Conservation (phyloP, 2,329 filamentous ascomycete species). For the Calcarisporium arbuscula region DNA sequence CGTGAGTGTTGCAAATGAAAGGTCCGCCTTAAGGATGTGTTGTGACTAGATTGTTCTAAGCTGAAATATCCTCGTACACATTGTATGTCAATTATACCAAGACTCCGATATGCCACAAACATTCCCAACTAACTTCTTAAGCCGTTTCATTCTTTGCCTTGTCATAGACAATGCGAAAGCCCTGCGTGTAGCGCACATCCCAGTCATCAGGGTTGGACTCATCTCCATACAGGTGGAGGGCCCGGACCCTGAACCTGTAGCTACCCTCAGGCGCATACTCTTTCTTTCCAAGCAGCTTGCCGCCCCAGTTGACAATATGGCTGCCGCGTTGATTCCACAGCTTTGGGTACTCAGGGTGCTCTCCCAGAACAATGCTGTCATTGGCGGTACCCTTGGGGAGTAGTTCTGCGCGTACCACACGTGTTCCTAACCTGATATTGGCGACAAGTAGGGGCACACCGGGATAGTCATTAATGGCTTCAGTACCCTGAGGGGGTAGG, state of each 20-base stretch:
- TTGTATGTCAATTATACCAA: too few relatives aligned
- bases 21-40: too few relatives aligned
- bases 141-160: conserved; percentile 3
- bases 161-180: conserved; percentile 40
- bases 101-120: background rate
- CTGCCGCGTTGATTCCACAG: conserved; percentile 22
- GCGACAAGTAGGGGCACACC: conserved; percentile 33
- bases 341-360: conserved; percentile 35
- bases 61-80: too few relatives aligned
- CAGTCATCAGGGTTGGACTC: conserved; percentile 36
- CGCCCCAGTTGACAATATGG: conserved; percentile 33
- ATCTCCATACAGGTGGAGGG: conserved; percentile 47
- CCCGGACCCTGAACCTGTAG: conserved; percentile 44
- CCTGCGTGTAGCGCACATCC: conserved; percentile 33
- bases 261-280: conserved; percentile 40
- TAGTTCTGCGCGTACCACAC: conserved; percentile 36
- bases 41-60: too few relatives aligned
- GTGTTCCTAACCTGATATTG: conserved; percentile 38
- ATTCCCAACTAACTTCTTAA: background rate
- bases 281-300: conserved; percentile 39
- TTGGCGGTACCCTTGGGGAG: conserved; percentile 29
- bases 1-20: too few relatives aligned
- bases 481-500: conserved; percentile 33
- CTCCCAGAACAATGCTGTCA: conserved; percentile 35
- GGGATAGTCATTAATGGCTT: conserved; percentile 20